A percentile compares a stretch with the other conserved stretches of the same genome.
These are phyloP conservation scores for Exserohilum turcica DNA, from an alignment of 2,329 filamentous ascomycete genomes.

Conservation along the genomic window DNA sequence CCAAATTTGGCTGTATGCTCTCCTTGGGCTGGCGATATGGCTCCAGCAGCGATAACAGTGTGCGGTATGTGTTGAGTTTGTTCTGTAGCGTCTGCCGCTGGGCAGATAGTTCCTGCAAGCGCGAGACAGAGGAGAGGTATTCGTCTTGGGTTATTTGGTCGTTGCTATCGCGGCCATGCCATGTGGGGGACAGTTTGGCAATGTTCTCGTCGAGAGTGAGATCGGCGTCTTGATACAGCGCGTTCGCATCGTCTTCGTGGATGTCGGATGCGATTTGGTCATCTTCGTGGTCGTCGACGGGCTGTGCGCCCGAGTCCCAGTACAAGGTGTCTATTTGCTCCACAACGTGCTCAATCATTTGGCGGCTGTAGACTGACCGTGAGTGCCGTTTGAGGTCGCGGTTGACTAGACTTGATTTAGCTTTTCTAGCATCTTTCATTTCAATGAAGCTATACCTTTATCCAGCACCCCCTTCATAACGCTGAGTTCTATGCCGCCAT, in stretches of 20 bases:
- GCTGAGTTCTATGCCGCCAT: slow-evolving; percentile 54
- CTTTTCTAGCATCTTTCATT: neutral
- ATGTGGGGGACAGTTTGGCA: slow-evolving; percentile 36
- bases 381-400: slow-evolving; percentile 68
- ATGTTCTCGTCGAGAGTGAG: slow-evolving; percentile 44
- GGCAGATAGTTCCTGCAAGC: slow-evolving; percentile 55
- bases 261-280: slow-evolving; percentile 39
- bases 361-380: slow-evolving; percentile 68
- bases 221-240: slow-evolving; percentile 37
- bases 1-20: slow-evolving; percentile 67
- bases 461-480: slow-evolving; percentile 57
- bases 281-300: slow-evolving; percentile 23
- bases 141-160: slow-evolving; percentile 32
- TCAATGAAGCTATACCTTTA: slow-evolving; percentile 49
- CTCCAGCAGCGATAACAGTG: slow-evolving; percentile 57
- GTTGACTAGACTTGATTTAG: slow-evolving; percentile 58
- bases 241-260: slow-evolving; percentile 48
- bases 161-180: slow-evolving; percentile 13
- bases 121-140: slow-evolving; percentile 49
- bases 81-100: slow-evolving; percentile 56
- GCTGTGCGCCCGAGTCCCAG: slow-evolving; percentile 54
- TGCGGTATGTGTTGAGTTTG: slow-evolving; percentile 55
- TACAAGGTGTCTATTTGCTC: slow-evolving; percentile 74
- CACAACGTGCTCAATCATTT: slow-evolving; percentile 72
- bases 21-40: slow-evolving; percentile 57